Evolutionary conservation across 2,329 filamentous ascomycete species (phyloP), one percentile per base, ranked within the genome.

Genomic region (Penicillium sp.): DNA sequence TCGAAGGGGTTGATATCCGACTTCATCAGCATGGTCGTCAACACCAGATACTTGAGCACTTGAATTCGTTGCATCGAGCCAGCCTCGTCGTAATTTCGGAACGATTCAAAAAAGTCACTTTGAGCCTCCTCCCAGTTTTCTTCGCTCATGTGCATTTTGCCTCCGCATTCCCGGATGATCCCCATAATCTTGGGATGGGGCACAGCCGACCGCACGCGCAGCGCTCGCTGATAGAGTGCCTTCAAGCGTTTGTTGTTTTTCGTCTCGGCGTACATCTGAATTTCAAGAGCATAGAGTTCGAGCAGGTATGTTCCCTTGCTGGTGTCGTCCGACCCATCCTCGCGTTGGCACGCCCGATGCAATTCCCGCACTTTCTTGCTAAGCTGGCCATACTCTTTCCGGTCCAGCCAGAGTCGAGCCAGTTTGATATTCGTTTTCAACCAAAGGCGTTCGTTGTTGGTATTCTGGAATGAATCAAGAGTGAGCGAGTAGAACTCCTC

Each of bases 141-240:
- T 79, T 99, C 94, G 72, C 89, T 94, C 94, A 99, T 97, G 77
- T 97, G 92, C 94, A 99, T 99, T 80, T 99, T 99, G 64, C 94
- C 94, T 66, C 94, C 94, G 70, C 94, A 99, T 76, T 99, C 94
- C 49, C 93, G 88, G 69, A 99, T 99, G 71, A 99, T 93, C 47
- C 94, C 94, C 90, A 97, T 96, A 71, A 99, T 96, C 76, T 96
- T 95, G 53, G 94, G 94, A 75, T 99, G 94, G 36, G 94, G 93
- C 12, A 99, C 94, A 0, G 94, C 94, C n/a, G 94, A 97, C 57
- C 90, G 87, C 49, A 99, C 93, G 60, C 88, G 88, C 45, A 99
- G 82, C 5, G 94, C 94, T 56, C 89, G 87, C 71, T 96, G 88
- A 73, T 97, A 99, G 15, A 97, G 80, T 13, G 87, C 83, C 80